Conservation (phyloP, 148 eudicot genomes). For the Rheum nobile region DNA sequence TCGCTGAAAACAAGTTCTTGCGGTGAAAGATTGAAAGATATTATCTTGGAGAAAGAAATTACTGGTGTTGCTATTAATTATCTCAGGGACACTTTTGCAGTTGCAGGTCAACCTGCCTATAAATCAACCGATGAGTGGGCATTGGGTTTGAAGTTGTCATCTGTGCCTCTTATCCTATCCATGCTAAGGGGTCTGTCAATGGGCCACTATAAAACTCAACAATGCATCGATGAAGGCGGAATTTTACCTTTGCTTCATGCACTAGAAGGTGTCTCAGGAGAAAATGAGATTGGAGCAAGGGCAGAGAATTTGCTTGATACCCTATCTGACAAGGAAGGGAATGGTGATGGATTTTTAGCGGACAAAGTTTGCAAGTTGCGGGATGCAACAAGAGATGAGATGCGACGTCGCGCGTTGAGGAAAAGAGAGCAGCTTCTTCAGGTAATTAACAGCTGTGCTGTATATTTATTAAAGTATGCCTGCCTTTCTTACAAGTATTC, state of each 20-base stretch:
- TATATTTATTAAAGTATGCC: not conserved
- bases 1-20: constrained; percentile 94
- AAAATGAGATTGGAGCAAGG: constrained; percentile 94
- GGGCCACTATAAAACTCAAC: constrained; percentile 90
- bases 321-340: constrained; percentile 81
- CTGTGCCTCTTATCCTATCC: constrained; percentile 89
- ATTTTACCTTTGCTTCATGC: constrained; percentile 90
- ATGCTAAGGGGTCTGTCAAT: constrained; percentile 96
- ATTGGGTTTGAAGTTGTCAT: constrained; percentile 61
- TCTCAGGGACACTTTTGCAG: constrained; percentile 58
- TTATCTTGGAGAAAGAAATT: constrained; percentile 83
- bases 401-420: constrained; percentile 87
- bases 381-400: constrained; percentile 89
- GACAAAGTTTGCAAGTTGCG: constrained; percentile 66
- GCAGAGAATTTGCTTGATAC: constrained; percentile 97
- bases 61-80: constrained; percentile 56
- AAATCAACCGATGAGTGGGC: constrained; percentile 63
- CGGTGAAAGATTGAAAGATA: constrained; percentile 95
- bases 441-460: constrained; percentile 26
- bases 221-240: constrained; percentile 65
- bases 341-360: constrained; percentile 73
- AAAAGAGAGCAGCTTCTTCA: constrained; percentile 76
- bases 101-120: constrained; percentile 64
- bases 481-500: not conserved
- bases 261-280: constrained; percentile 89